phyloP scores from a whole-genome alignment of 768 basidiomycete genomes.

The Serendipita vermifera region DNA sequence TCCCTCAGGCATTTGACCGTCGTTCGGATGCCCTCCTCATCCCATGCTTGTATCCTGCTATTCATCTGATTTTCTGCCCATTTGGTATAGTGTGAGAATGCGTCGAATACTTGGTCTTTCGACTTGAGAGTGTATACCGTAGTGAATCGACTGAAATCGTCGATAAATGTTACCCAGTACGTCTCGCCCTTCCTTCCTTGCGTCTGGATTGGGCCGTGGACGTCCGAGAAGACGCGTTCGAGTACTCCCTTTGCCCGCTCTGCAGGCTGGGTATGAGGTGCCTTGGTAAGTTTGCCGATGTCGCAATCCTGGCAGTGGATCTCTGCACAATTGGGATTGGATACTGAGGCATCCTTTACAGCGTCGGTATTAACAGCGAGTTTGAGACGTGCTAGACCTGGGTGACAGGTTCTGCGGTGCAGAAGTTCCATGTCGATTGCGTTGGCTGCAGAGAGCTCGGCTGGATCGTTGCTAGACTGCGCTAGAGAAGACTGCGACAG shows the following conservation, averaged over 20 bases:
- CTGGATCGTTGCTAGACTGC: neutral
- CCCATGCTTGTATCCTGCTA: neutral
- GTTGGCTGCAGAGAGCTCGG: neutral
- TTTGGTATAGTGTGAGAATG: conserved; percentile 7
- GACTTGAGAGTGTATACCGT: neutral
- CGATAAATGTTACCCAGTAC: conserved; percentile 14
- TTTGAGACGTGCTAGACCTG: neutral
- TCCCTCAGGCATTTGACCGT: conserved; percentile 2
- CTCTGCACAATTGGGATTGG: neutral
- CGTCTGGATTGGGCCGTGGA: conserved; percentile 8
- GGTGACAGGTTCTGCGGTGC: conserved; percentile 8
- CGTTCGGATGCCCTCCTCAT: neutral
- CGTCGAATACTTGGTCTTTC: conserved; percentile 11
- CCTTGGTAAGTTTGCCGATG: conserved; percentile 9
- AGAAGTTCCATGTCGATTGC: neutral
- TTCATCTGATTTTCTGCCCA: conserved; percentile 10
- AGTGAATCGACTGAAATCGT: neutral
- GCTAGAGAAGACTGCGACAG: neutral
- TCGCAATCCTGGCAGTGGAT: conserved; percentile 10
- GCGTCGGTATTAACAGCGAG: neutral
- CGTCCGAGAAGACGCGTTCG: conserved; percentile 11
- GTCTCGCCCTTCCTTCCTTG: neutral
- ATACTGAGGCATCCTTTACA: neutral
- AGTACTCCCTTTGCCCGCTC: neutral
- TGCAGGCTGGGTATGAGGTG: conserved; percentile 5